A percentile compares a stretch with the other conserved stretches of the same genome.
Evolutionary conservation across 2,329 filamentous ascomycete genomes (phyloP).

Genomic region (Metarhizium anisopliae): DNA sequence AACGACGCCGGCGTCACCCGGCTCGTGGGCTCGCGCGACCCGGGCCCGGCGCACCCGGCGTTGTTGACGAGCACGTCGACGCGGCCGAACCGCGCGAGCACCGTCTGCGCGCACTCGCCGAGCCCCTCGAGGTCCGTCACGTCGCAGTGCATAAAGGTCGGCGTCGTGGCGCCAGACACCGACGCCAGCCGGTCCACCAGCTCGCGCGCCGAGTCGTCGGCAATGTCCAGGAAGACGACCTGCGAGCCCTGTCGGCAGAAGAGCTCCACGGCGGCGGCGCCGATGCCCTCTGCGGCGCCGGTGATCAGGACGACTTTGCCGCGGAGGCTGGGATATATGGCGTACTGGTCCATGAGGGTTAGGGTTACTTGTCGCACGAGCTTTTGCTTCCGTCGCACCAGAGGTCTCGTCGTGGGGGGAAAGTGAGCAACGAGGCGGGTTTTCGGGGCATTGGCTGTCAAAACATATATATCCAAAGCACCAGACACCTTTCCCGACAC

Average conservation of each 20-base stretch:
- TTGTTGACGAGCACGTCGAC: conserved; percentile 83
- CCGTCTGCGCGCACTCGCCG: conserved; percentile 22
- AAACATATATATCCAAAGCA: too few relatives aligned
- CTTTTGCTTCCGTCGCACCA: too few relatives aligned
- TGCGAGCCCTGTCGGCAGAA: conserved; percentile 35
- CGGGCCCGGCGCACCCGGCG: conserved; percentile 41
- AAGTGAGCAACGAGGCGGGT: too few relatives aligned
- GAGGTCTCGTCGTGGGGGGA: too few relatives aligned
- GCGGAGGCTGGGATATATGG: conserved; percentile 32
- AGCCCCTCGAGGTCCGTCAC: conserved; percentile 27
- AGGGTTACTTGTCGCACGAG: background rate
- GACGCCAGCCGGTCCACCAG: conserved; percentile 18
- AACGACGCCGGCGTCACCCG: conserved; percentile 31
- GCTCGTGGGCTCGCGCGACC: conserved; percentile 18
- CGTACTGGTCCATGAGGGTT: conserved; percentile 11
- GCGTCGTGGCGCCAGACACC: conserved; percentile 12
- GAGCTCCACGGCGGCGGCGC: conserved; percentile 32
- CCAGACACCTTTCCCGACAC: too few relatives aligned
- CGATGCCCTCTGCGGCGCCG: conserved; percentile 38
- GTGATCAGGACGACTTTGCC: conserved; percentile 33
- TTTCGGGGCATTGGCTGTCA: too few relatives aligned
- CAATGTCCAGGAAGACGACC: conserved; percentile 35
- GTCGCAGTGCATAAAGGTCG: conserved; percentile 33
- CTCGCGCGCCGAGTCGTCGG: conserved; percentile 19
- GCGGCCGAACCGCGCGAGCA: conserved; percentile 16